Conservation (phyloP, 2,329 filamentous ascomycete species). For the Achaetomium macrosporum region DNA sequence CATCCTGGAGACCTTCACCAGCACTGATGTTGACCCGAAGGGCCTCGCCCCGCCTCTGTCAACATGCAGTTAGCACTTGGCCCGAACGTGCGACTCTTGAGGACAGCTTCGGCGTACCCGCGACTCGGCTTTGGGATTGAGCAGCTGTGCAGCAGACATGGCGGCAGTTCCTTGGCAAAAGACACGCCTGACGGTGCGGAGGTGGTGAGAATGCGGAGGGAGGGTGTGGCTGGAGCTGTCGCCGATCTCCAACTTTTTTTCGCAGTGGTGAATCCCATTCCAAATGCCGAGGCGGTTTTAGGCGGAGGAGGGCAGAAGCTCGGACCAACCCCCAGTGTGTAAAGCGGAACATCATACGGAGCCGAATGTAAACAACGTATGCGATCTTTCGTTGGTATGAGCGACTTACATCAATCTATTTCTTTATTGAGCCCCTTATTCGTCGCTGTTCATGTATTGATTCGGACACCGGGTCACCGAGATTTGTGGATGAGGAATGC, state of each 20-base stretch:
- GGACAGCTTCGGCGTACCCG: slow-evolving; percentile 56
- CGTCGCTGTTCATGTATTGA: background rate
- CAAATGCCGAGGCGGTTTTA: slow-evolving; percentile 16
- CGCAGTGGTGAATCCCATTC: slow-evolving; percentile 16
- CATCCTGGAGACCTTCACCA: slow-evolving; percentile 88
- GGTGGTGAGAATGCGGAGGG: slow-evolving; percentile 13
- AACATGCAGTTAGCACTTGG: slow-evolving; percentile 28
- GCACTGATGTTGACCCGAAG: slow-evolving; percentile 94
- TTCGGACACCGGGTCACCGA: background rate
- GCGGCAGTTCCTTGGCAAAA: slow-evolving; percentile 16
- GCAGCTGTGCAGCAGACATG: slow-evolving; percentile 96
- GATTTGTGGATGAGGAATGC: background rate
- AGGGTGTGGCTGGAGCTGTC: slow-evolving; percentile 21
- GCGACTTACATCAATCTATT: background rate
- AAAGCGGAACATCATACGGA: background rate
- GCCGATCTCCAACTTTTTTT: slow-evolving; percentile 26
- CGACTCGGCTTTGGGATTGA: slow-evolving; percentile 98
- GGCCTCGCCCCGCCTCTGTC: slow-evolving; percentile 90
- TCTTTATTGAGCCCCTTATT: slow-evolving; percentile 5
- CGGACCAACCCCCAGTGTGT: slow-evolving; percentile 16
- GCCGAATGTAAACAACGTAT: background rate
- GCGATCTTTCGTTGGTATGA: background rate
- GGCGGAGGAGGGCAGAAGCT: slow-evolving; percentile 23
- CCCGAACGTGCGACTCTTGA: background rate
- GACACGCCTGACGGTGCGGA: slow-evolving; percentile 10